phyloP scores from a whole-genome alignment of 2,329 filamentous ascomycete species.

The Clarireedia homoeocarpa region DNA sequence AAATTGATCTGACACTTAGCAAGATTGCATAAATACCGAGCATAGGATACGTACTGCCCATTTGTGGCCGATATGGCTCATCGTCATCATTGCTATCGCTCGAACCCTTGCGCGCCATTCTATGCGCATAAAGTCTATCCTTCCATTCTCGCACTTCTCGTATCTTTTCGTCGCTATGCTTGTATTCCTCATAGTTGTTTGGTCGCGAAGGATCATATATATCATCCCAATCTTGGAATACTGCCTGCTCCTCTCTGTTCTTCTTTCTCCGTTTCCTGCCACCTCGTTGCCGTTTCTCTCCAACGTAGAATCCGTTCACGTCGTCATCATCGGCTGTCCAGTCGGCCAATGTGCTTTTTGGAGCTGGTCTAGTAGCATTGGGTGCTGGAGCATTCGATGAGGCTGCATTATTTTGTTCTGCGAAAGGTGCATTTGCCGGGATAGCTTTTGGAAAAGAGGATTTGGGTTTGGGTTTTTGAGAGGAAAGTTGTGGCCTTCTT shows the following conservation, averaged over 20 bases:
- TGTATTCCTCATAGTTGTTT: slow-evolving; percentile 78
- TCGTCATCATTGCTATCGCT: slow-evolving; percentile 36
- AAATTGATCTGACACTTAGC: slow-evolving; percentile 43
- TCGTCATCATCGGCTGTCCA: slow-evolving; percentile 84
- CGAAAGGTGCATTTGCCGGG: slow-evolving; percentile 20
- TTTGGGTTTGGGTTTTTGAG: slow-evolving; percentile 53
- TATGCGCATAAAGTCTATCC: slow-evolving; percentile 66
- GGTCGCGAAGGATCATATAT: slow-evolving; percentile 79
- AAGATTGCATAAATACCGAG: not conserved
- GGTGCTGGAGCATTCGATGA: slow-evolving; percentile 26
- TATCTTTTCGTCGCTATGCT: slow-evolving; percentile 75
- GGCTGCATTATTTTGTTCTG: slow-evolving; percentile 21
- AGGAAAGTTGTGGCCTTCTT: slow-evolving; percentile 60
- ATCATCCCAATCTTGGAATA: slow-evolving; percentile 74
- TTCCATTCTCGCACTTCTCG: slow-evolving; percentile 81
- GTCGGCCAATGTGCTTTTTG: slow-evolving; percentile 68
- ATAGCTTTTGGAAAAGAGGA: slow-evolving; percentile 45
- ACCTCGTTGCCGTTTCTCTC: slow-evolving; percentile 60
- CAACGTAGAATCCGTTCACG: slow-evolving; percentile 53
- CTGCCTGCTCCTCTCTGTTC: slow-evolving; percentile 56
- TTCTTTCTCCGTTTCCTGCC: slow-evolving; percentile 60
- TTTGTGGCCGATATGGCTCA: slow-evolving; percentile 34
- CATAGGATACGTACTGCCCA: slow-evolving; percentile 35
- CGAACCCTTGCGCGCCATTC: slow-evolving; percentile 40
- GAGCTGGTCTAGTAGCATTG: slow-evolving; percentile 34